Conservation (phyloP, 1,284 basidiomycete species). For the Apiotrichum sp. region DNA sequence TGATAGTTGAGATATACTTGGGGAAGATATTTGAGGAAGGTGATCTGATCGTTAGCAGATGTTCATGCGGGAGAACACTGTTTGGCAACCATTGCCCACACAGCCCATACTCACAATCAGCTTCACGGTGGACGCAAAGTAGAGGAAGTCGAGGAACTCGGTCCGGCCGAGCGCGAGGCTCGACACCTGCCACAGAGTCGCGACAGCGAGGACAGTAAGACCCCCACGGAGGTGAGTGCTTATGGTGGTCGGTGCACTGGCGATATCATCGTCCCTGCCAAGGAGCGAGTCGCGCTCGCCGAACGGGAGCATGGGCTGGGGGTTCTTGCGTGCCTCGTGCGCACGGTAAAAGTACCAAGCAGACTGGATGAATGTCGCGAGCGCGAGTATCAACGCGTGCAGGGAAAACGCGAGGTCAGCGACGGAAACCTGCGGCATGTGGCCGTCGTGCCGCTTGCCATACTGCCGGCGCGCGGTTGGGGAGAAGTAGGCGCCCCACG, state of each 20-base stretch:
- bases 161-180: conserved; percentile 26
- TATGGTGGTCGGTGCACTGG: conserved; percentile 19
- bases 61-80: neutral
- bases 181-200: conserved; percentile 17
- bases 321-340: conserved; percentile 2
- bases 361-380: conserved; percentile 29
- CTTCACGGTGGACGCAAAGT: conserved; percentile 41
- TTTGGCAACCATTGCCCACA: neutral
- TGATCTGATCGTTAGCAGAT: conserved; percentile 14
- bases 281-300: conserved; percentile 4
- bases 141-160: conserved; percentile 43
- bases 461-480: conserved; percentile 44
- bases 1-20: conserved; percentile 42
- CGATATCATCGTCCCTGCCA: neutral
- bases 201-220: conserved; percentile 23
- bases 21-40: conserved; percentile 44
- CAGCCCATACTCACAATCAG: conserved; percentile 13
- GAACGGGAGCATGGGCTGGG: neutral
- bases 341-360: conserved; percentile 23
- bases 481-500: conserved; percentile 40
- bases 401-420: conserved; percentile 48
- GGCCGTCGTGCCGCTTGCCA: conserved; percentile 40
- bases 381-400: conserved; percentile 40
- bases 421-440: conserved; percentile 43
- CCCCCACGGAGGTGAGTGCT: conserved; percentile 22